These are phyloP conservation scores for Coccomyxa subellipsoidea DNA, from an alignment of 163 green algal genomes.

Conservation along the genomic window DNA sequence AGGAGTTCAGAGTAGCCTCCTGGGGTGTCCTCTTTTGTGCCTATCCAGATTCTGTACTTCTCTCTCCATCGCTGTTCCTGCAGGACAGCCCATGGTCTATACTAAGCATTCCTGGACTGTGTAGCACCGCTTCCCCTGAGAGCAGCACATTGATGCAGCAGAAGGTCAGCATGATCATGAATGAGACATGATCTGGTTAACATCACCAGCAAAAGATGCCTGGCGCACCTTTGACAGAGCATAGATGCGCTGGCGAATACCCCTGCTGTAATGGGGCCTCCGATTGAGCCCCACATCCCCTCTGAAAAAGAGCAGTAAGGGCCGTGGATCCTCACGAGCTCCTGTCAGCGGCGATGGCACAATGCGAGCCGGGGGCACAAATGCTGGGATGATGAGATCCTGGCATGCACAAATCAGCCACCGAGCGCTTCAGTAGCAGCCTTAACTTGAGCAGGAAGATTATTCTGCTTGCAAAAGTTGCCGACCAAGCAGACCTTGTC, in stretches of 20 bases:
- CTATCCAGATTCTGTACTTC: neutral
- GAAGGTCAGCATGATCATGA: neutral
- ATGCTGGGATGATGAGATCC: slow-evolving; percentile 41
- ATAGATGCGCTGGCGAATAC: neutral
- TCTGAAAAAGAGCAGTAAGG: neutral
- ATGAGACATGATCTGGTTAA: too few relatives aligned
- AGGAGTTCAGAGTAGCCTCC: neutral
- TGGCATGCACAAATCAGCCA: slow-evolving; percentile 14
- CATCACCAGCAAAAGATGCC: neutral
- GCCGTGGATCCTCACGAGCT: neutral
- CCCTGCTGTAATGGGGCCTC: neutral
- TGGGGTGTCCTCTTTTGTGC: neutral
- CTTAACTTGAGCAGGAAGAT: neutral
- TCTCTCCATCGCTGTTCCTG: neutral
- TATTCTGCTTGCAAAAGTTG: neutral
- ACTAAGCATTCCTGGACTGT: too few relatives aligned
- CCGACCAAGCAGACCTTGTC: slow-evolving; percentile 24
- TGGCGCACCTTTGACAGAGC: neutral
- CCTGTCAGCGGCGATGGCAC: neutral
- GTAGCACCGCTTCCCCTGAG: neutral
- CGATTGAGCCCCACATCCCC: neutral
- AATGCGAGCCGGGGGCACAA: slow-evolving; percentile 30
- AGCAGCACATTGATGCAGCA: too few relatives aligned
- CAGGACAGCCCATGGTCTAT: neutral
- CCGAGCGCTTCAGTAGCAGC: neutral